These are phyloP conservation scores for Russula sp. DNA, from an alignment of 768 basidiomycete species.

Conservation along the genomic window DNA sequence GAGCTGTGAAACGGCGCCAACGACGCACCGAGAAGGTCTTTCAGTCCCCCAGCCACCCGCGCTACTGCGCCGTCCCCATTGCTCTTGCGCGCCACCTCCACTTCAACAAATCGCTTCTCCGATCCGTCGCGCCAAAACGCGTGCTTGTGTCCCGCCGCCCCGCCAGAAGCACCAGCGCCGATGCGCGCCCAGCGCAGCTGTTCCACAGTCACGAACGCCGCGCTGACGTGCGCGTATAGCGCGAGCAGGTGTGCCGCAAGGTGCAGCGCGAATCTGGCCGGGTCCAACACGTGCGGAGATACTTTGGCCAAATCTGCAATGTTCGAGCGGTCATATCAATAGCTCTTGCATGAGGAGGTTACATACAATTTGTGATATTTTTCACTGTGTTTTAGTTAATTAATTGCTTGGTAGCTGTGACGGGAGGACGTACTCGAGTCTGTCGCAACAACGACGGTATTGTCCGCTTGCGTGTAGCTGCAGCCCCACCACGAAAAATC, in stretches of 20 bases:
- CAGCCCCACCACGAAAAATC: too few relatives aligned
- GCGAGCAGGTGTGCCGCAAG: slow-evolving; percentile 77
- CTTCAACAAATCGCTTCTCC: slow-evolving; percentile 69
- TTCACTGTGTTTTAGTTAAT: slow-evolving; percentile 29
- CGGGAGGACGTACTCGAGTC: slow-evolving; percentile 52
- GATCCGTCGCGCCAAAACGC: slow-evolving; percentile 87
- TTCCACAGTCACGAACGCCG: slow-evolving; percentile 65
- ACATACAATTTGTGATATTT: slow-evolving; percentile 36
- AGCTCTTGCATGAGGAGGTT: too few relatives aligned
- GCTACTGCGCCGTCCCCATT: slow-evolving; percentile 12
- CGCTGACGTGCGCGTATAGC: slow-evolving; percentile 70
- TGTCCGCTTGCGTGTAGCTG: slow-evolving; percentile 87
- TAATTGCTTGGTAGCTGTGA: neutral
- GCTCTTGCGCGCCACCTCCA: slow-evolving; percentile 36
- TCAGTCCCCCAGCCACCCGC: slow-evolving; percentile 44
- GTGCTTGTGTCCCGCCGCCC: slow-evolving; percentile 56
- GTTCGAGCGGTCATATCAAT: too few relatives aligned
- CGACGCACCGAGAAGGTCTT: slow-evolving; percentile 70
- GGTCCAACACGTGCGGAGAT: slow-evolving; percentile 78
- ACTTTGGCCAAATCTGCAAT: slow-evolving; percentile 73
- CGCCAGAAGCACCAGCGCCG: slow-evolving; percentile 34
- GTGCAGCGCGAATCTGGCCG: slow-evolving; percentile 85
- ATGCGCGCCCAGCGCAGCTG: slow-evolving; percentile 85
- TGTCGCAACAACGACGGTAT: slow-evolving; percentile 82
- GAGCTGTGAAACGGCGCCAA: neutral